A percentile compares a stretch with the other conserved stretches of the same genome.
These are phyloP conservation scores for Rhizopogon vinicolor DNA, from an alignment of 768 basidiomycete species.

Conservation along the genomic window DNA sequence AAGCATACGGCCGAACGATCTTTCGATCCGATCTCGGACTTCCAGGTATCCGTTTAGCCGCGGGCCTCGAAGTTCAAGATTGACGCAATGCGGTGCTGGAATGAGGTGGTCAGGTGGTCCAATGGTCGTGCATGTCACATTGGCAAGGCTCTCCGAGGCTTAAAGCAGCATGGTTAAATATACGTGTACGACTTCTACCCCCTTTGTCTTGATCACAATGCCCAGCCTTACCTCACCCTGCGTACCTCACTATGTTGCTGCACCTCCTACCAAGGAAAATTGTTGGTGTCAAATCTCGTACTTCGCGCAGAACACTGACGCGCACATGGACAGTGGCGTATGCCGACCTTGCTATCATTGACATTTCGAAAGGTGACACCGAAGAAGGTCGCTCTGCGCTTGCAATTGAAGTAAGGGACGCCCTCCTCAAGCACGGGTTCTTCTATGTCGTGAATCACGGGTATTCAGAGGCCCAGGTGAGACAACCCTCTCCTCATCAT, in stretches of 20 bases:
- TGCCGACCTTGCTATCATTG: slow-evolving; percentile 50
- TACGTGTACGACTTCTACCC: too few relatives aligned
- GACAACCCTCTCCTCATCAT: not conserved
- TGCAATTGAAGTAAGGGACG: slow-evolving; percentile 37
- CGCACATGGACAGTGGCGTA: slow-evolving; percentile 37
- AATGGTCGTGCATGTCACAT: too few relatives aligned
- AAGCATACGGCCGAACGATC: too few relatives aligned
- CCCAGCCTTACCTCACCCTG: slow-evolving; percentile 27
- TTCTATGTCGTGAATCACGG: slow-evolving; percentile 37
- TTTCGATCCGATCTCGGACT: too few relatives aligned
- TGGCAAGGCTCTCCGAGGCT: not conserved
- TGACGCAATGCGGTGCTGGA: not conserved
- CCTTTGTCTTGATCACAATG: slow-evolving; percentile 17
- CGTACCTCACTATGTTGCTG: slow-evolving; percentile 31
- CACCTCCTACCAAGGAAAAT: slow-evolving; percentile 29
- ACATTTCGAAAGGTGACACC: slow-evolving; percentile 38
- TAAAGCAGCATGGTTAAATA: not conserved
- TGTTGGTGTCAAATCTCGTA: slow-evolving; percentile 21
- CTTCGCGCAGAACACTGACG: not conserved
- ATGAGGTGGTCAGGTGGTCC: not conserved
- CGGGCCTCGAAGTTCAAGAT: not conserved
- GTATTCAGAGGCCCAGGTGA: slow-evolving; percentile 32
- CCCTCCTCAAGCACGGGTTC: slow-evolving; percentile 41
- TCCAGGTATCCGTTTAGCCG: too few relatives aligned
- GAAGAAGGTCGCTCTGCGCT: slow-evolving; percentile 34